These are phyloP conservation scores for Mucor irregularis DNA, from an alignment of 371 early-diverging fungal genomes.

Conservation along the genomic window DNA sequence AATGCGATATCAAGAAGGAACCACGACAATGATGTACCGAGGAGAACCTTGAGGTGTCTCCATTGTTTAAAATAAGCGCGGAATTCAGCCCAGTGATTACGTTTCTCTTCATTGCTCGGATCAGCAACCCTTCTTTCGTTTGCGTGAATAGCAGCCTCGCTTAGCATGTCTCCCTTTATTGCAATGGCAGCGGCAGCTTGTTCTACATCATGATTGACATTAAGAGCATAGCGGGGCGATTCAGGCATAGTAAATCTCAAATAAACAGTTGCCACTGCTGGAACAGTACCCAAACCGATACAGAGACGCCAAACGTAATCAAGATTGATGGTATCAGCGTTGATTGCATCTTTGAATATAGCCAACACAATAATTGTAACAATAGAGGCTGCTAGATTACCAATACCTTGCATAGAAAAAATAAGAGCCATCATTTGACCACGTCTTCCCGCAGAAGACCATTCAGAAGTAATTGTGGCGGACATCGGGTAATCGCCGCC, in stretches of 20 bases:
- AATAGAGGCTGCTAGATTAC: slow-evolving; percentile 69
- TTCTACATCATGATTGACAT: slow-evolving; percentile 66
- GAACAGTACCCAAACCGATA: slow-evolving; percentile 73
- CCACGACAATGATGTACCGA: slow-evolving; percentile 57
- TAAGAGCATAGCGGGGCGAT: slow-evolving; percentile 82
- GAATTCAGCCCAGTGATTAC: slow-evolving; percentile 45
- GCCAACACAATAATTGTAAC: slow-evolving; percentile 63
- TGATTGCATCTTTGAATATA: slow-evolving; percentile 56
- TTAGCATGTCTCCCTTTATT: slow-evolving; percentile 20
- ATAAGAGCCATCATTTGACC: slow-evolving; percentile 87
- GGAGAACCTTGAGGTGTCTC: slow-evolving; percentile 47
- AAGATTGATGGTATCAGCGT: slow-evolving; percentile 50
- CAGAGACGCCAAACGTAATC: slow-evolving; percentile 84
- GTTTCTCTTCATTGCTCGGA: not conserved
- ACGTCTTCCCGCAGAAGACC: slow-evolving; percentile 72
- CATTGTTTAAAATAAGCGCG: slow-evolving; percentile 45
- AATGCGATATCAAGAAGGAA: slow-evolving; percentile 76
- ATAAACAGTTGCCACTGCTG: slow-evolving; percentile 61
- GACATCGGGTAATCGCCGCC: slow-evolving; percentile 83
- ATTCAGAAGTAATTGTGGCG: slow-evolving; percentile 84
- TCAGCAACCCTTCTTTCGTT: slow-evolving; percentile 15
- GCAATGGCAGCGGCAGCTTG: slow-evolving; percentile 47
- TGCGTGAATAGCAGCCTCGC: slow-evolving; percentile 14
- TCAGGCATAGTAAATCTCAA: slow-evolving; percentile 86
- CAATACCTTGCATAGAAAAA: slow-evolving; percentile 89